Conservation (phyloP, 2,329 filamentous ascomycete species). For the Neonectria punicea region DNA sequence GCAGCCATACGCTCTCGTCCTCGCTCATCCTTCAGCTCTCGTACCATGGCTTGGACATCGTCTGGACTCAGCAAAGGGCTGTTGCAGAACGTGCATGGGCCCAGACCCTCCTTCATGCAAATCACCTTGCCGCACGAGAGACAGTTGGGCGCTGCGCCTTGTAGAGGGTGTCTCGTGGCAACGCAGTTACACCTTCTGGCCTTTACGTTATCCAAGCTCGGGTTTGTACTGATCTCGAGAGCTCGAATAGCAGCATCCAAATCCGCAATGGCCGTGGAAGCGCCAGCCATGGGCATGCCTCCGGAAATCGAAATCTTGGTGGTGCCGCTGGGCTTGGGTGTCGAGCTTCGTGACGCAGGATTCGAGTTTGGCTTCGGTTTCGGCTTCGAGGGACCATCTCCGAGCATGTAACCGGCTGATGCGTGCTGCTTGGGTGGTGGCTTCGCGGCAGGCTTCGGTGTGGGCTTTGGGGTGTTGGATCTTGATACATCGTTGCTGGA, state of each 20-base stretch:
- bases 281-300: slow-evolving; percentile 83
- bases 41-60: slow-evolving; percentile 88
- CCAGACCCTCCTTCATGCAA: slow-evolving; percentile 92
- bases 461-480: slow-evolving; percentile 49
- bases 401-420: slow-evolving; percentile 82
- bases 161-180: slow-evolving; percentile 85
- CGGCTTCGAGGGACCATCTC: slow-evolving; percentile 71
- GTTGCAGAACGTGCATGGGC: slow-evolving; percentile 92
- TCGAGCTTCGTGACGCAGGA: slow-evolving; percentile 62
- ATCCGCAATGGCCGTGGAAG: slow-evolving; percentile 77
- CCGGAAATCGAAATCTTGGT: slow-evolving; percentile 80
- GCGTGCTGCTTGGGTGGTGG: slow-evolving; percentile 64
- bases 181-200: slow-evolving; percentile 86
- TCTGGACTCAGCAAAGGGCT: slow-evolving; percentile 74
- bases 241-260: slow-evolving; percentile 85
- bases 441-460: slow-evolving; percentile 46
- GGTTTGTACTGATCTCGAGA: slow-evolving; percentile 93
- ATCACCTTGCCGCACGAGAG: slow-evolving; percentile 93
- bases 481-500: slow-evolving; percentile 50
- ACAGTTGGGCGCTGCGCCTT: slow-evolving; percentile 93
- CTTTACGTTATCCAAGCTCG: slow-evolving; percentile 66
- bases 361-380: slow-evolving; percentile 67
- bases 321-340: slow-evolving; percentile 61
- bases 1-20: slow-evolving; percentile 86
- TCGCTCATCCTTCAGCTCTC: slow-evolving; percentile 83